Percentiles rank a stretch among this genome's conserved stretches.
These are phyloP conservation scores for Boletus insuetus DNA, from an alignment of 768 basidiomycete species.

Conservation along the genomic window DNA sequence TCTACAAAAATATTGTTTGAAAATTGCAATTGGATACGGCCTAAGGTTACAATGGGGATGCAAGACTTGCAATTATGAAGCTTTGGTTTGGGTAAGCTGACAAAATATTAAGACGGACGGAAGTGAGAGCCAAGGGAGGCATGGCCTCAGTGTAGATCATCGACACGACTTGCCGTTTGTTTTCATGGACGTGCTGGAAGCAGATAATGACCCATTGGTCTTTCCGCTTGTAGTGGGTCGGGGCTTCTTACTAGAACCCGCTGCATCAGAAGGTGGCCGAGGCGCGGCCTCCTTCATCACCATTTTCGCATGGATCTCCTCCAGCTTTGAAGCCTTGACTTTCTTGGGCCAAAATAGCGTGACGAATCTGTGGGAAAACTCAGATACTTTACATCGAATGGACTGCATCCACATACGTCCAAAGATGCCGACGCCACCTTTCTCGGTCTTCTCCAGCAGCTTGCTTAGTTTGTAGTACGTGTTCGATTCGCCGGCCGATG, in stretches of 20 bases:
- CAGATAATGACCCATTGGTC: conserved; percentile 49
- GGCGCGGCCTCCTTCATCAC: conserved; percentile 80
- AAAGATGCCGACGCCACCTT: conserved; percentile 91
- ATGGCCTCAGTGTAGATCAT: conserved; percentile 33
- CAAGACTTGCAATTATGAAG: conserved; percentile 28
- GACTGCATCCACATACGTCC: conserved; percentile 69
- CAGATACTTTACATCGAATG: conserved; percentile 3
- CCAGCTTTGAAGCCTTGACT: conserved; percentile 88
- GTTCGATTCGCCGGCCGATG: conserved; percentile 90
- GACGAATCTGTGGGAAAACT: conserved; percentile 64
- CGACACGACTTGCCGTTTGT: conserved; percentile 63
- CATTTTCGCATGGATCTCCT: conserved; percentile 96
- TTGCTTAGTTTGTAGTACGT: conserved; percentile 71
- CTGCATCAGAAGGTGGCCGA: conserved; percentile 49
- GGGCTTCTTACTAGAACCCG: conserved; percentile 54
- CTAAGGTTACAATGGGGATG: conserved; percentile 24
- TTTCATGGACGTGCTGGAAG: conserved; percentile 44
- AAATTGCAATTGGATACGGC: conserved; percentile 15
- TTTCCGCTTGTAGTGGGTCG: conserved; percentile 49
- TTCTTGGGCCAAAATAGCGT: conserved; percentile 98
- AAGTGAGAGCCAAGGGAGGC: conserved; percentile 16
- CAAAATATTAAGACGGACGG: conserved; percentile 19
- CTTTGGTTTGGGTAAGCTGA: conserved; percentile 21
- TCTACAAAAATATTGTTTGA: conserved; percentile 12
- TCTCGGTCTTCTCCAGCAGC: conserved; percentile 78